A percentile compares a stretch with the other conserved stretches of the same genome.
These are phyloP conservation scores for Apiotrichum akiyoshidainum DNA, from an alignment of 1,284 basidiomycete species.

Conservation along the genomic window DNA sequence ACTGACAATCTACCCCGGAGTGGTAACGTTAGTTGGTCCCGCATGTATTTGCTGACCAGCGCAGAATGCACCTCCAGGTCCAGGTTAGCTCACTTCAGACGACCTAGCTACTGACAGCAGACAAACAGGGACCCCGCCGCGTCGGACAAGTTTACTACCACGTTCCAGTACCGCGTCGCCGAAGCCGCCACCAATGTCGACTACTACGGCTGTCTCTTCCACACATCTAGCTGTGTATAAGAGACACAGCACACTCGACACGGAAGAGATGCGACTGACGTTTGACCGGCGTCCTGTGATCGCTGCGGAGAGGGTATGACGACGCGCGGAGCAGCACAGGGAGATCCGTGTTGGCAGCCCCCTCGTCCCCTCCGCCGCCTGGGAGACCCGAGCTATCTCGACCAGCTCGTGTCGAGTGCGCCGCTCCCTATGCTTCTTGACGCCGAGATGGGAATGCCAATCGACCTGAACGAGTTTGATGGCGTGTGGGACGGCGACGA, in stretches of 20 bases:
- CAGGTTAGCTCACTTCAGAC: slow-evolving; percentile 56
- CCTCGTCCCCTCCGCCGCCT: slow-evolving; percentile 75
- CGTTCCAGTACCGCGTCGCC: slow-evolving; percentile 68
- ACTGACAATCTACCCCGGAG: slow-evolving; percentile 34
- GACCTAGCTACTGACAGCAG: slow-evolving; percentile 1
- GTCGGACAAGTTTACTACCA: slow-evolving; percentile 60
- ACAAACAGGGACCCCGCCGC: slow-evolving; percentile 45
- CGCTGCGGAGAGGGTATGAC: no score
- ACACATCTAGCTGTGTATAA: no score
- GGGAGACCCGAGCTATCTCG: slow-evolving; percentile 75
- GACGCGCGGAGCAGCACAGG: no score
- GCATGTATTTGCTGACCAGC: slow-evolving; percentile 12
- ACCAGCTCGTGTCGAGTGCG: slow-evolving; percentile 71
- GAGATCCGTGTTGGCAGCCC: no score
- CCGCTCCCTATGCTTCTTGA: slow-evolving; percentile 90
- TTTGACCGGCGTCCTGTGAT: no score
- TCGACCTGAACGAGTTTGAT: slow-evolving; percentile 77
- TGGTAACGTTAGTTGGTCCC: slow-evolving; percentile 25
- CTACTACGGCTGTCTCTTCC: no score
- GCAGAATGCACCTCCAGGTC: slow-evolving; percentile 74
- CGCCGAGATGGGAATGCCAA: slow-evolving; percentile 88
- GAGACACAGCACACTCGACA: no score
- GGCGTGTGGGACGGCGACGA: slow-evolving; percentile 78
- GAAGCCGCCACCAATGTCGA: slow-evolving; percentile 36
- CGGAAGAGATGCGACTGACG: no score